Conservation (phyloP, 257 asterid species). For the Agastache rugosa region DNA sequence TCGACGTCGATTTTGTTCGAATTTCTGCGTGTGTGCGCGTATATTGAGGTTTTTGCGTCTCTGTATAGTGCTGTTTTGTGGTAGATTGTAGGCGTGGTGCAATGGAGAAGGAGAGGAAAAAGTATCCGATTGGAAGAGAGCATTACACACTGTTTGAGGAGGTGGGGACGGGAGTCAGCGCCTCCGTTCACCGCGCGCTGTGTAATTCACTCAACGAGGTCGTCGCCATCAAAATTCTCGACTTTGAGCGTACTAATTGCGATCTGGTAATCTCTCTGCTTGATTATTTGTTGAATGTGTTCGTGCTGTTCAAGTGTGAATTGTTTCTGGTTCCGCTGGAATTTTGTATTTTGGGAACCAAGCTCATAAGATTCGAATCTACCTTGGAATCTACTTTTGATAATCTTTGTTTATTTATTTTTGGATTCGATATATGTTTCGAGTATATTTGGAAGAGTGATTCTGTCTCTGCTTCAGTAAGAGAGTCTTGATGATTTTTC, state of each 20-base stretch:
- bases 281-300: background rate
- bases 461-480: slow-evolving; percentile 13
- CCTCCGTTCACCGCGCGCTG: slow-evolving; percentile 86
- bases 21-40: background rate
- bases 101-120: slow-evolving; percentile 78
- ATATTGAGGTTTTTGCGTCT: slow-evolving; percentile 21
- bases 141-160: slow-evolving; percentile 77
- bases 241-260: slow-evolving; percentile 84
- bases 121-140: slow-evolving; percentile 94
- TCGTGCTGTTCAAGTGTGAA: slow-evolving; percentile 7
- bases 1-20: slow-evolving; percentile 38
- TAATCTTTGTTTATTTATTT: background rate
- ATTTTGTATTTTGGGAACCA: background rate
- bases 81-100: slow-evolving; percentile 25
- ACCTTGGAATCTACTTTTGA: background rate
- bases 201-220: slow-evolving; percentile 71
- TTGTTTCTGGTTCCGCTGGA: background rate
- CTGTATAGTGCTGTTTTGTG: background rate
- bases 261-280: slow-evolving; percentile 69
- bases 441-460: slow-evolving; percentile 1
- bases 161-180: slow-evolving; percentile 94
- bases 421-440: background rate
- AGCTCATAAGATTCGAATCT: background rate
- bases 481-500: slow-evolving; percentile 14
- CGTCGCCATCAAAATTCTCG: slow-evolving; percentile 90